Evolutionary conservation across 1,139 yeast genomes (phyloP).

Genomic region (Kurtzmaniella natalensis): DNA sequence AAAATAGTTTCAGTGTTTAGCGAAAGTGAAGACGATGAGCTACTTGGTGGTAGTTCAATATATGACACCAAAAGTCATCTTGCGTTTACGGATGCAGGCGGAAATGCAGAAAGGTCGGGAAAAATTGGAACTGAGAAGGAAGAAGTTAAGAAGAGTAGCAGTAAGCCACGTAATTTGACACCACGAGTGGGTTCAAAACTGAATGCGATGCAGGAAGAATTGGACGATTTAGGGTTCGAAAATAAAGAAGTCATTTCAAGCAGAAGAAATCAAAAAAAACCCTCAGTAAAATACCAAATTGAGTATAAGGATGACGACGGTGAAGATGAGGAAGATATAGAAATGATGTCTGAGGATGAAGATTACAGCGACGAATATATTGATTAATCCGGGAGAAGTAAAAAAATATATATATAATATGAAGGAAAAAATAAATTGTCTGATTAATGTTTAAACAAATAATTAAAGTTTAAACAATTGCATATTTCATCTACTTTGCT

Average conservation of each 20-base stretch:
- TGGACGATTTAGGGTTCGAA: constrained; percentile 16
- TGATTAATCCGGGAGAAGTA: constrained; percentile 6
- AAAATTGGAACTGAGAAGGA: background rate
- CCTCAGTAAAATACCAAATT: constrained; percentile 6
- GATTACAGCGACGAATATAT: constrained; percentile 10
- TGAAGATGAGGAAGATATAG: constrained; percentile 4
- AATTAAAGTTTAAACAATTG: too few species aligned
- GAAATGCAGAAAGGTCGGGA: background rate
- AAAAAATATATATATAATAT: background rate
- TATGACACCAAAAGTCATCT: background rate
- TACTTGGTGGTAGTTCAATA: constrained; percentile 12
- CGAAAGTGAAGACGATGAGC: constrained; percentile 34
- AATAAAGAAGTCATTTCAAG: constrained; percentile 3
- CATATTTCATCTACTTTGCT: too few species aligned
- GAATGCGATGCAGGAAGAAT: constrained; percentile 15
- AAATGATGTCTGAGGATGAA: constrained; percentile 7
- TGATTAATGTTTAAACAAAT: background rate
- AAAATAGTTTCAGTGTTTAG: constrained; percentile 19
- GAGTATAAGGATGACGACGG: constrained; percentile 8
- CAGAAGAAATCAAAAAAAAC: constrained; percentile 7
- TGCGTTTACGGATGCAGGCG: too few species aligned
- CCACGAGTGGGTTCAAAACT: constrained; percentile 8
- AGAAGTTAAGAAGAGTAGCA: constrained; percentile 4
- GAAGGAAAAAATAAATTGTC: background rate
- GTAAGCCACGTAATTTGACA: constrained; percentile 6